phyloP scores from a whole-genome alignment of 2,329 filamentous ascomycete species.

The Beauveria sp. region DNA sequence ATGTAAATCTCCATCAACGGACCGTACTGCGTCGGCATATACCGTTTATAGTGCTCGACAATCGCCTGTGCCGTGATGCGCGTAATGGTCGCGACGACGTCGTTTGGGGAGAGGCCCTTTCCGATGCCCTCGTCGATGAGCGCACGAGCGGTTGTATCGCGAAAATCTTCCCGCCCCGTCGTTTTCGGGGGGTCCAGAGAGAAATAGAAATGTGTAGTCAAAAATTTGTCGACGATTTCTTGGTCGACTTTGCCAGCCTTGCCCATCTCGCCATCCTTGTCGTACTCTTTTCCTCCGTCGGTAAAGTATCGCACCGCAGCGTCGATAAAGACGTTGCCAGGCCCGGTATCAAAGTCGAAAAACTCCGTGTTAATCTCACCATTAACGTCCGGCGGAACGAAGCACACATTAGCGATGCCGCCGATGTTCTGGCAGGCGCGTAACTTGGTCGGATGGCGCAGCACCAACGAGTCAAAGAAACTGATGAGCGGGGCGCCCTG shows the following conservation, averaged over 20 bases:
- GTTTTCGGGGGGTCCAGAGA: slow-evolving; percentile 44
- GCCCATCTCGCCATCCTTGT: slow-evolving; percentile 44
- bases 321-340: slow-evolving; percentile 50
- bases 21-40: slow-evolving; percentile 33
- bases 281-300: slow-evolving; percentile 40
- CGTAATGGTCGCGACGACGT: slow-evolving; percentile 51
- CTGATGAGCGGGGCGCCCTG: slow-evolving; percentile 48
- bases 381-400: slow-evolving; percentile 42
- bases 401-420: slow-evolving; percentile 54
- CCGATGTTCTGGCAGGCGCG: slow-evolving; percentile 55
- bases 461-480: slow-evolving; percentile 48
- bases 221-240: slow-evolving; percentile 43
- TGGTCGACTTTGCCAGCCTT: slow-evolving; percentile 41
- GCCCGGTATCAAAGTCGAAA: slow-evolving; percentile 48
- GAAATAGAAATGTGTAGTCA: slow-evolving; percentile 42
- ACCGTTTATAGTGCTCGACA: slow-evolving; percentile 39
- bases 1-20: slow-evolving; percentile 50
- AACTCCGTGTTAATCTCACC: slow-evolving; percentile 18
- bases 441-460: slow-evolving; percentile 48
- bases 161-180: slow-evolving; percentile 52
- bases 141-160: slow-evolving; percentile 45
- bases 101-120: slow-evolving; percentile 38
- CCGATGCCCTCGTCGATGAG: slow-evolving; percentile 39
- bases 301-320: slow-evolving; percentile 48
- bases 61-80: slow-evolving; percentile 53